phyloP scores from a whole-genome alignment of 2,329 filamentous ascomycete genomes.

The Coniochaeta ligniaria region DNA sequence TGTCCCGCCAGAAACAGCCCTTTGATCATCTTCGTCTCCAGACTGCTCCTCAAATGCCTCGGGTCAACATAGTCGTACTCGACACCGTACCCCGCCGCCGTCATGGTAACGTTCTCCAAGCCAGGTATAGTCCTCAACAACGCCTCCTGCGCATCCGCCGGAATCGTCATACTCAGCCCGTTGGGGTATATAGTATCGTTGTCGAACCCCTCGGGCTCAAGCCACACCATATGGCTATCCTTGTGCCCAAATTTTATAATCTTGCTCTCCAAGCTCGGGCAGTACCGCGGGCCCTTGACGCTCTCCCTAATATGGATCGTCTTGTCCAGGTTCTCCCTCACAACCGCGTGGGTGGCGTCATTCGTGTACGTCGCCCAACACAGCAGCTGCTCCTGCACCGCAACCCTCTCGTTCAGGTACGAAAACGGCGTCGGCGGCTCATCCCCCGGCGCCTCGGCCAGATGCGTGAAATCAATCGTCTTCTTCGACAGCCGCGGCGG shows the following conservation, averaged over 20 bases:
- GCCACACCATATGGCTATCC: constrained; percentile 81
- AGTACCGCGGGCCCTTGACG: constrained; percentile 90
- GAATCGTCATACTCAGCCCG: constrained; percentile 94
- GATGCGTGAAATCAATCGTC: constrained; percentile 68
- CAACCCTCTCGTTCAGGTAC: constrained; percentile 73
- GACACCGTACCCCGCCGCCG: constrained; percentile 92
- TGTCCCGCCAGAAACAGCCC: constrained; percentile 92
- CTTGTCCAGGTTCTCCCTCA: constrained; percentile 86
- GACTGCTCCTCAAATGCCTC: constrained; percentile 73
- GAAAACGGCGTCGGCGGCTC: constrained; percentile 85
- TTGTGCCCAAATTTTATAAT: constrained; percentile 81
- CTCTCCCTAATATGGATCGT: constrained; percentile 95
- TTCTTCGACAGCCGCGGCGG: constrained; percentile 77
- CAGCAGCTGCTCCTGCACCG: constrained; percentile 74
- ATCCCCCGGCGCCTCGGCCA: constrained; percentile 75
- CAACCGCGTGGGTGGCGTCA: constrained; percentile 69
- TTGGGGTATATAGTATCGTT: constrained; percentile 92
- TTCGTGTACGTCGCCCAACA: constrained; percentile 90
- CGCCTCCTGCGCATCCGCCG: constrained; percentile 75
- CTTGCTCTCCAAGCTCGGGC: constrained; percentile 91
- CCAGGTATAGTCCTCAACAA: constrained; percentile 84
- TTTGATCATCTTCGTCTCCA: constrained; percentile 87
- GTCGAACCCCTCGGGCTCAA: constrained; percentile 92
- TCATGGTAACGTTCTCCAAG: constrained; percentile 82
- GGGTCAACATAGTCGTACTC: constrained; percentile 99